Base-by-base conservation (phyloP, 2,329 filamentous ascomycete genomes). In the Aspergillus hortae region DNA sequence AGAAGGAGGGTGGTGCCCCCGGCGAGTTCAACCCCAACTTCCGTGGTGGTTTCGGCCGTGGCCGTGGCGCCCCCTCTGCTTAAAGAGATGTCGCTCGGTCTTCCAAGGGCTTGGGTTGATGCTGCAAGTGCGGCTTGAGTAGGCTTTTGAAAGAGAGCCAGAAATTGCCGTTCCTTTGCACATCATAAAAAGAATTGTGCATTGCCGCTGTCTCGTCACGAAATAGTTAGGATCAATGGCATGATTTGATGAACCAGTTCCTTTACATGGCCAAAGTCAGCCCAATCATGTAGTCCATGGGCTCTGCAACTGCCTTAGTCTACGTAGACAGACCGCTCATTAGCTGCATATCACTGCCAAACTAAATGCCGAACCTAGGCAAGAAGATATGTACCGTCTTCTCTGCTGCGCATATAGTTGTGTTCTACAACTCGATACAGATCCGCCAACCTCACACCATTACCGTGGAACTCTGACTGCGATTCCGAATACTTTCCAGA, bases 1-100 rank as follows among this genome's bases (percentile, higher is more conserved):
- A 86, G 71, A 95, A 95, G 86, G 90, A 95, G 81, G 90, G 90
- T 71, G 89, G 87, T 82, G 89, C 90, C 74, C 89, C 90, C 71
- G 89, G 89, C 79, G 89, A 91, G 78, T 96, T 94, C 77, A 87
- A 88, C 80, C 91, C 91, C 74, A 85, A 88, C 77, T 96, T 96
- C 88, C 89, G 89, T 83, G 88, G 89, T 81, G 89, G 89, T 72
- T 88, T 88, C 75, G 91, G 90, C 74, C 89, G 90, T 86, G 90
- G 90, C 77, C 88, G 89, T 81, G 87, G 87, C 72, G 85, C 79
- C 71, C 82, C 88, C 78, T 84, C 88, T 67, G 72, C 72, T 58
- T 69, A 64, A 67, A 53, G 55, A 56, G 57, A 57, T 66, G 61
- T 62, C 59, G 63, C 61, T 65, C 56, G 64, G 67, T 70, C 65